Evolutionary conservation across 139 green algal genomes (phyloP).

Genomic region (Volvox africanus): DNA sequence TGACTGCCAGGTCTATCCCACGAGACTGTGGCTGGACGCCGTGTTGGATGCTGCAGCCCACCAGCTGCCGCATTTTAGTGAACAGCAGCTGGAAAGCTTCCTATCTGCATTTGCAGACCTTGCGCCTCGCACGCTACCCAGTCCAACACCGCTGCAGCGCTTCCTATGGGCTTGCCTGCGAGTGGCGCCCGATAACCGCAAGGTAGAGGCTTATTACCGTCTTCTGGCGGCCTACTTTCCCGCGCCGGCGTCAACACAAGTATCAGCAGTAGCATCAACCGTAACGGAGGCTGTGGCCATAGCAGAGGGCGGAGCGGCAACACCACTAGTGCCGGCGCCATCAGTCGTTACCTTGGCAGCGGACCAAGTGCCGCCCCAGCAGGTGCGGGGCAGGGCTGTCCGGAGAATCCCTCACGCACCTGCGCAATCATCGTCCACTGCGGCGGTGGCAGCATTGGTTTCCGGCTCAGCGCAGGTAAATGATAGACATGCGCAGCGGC

Average conservation of each 20-base stretch:
- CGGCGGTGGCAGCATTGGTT: too few relatives aligned
- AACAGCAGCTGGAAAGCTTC: conserved; percentile 39
- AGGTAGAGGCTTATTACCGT: conserved; percentile 27
- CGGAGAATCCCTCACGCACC: too few relatives aligned
- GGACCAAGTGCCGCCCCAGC: too few relatives aligned
- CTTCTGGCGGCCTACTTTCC: background rate
- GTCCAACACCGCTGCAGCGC: background rate
- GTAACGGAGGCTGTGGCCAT: background rate
- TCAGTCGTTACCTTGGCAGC: too few relatives aligned
- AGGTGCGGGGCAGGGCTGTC: too few relatives aligned
- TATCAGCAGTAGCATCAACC: background rate
- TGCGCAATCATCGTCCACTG: too few relatives aligned
- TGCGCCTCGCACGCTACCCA: background rate
- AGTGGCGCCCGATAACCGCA: conserved; percentile 19
- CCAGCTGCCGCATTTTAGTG: conserved; percentile 3
- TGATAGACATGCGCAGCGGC: too few relatives aligned
- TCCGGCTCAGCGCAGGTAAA: too few relatives aligned
- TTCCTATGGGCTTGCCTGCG: conserved; percentile 2
- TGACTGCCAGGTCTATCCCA: background rate
- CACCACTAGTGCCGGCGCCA: too few relatives aligned
- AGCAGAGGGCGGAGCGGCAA: too few relatives aligned
- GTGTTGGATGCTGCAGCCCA: background rate
- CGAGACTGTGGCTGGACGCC: conserved; percentile 4
- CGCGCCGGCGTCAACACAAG: background rate
- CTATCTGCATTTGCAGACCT: conserved; percentile 27